phyloP scores from a whole-genome alignment of 352 stramenopile species.

The Phytopythium sindhum region DNA sequence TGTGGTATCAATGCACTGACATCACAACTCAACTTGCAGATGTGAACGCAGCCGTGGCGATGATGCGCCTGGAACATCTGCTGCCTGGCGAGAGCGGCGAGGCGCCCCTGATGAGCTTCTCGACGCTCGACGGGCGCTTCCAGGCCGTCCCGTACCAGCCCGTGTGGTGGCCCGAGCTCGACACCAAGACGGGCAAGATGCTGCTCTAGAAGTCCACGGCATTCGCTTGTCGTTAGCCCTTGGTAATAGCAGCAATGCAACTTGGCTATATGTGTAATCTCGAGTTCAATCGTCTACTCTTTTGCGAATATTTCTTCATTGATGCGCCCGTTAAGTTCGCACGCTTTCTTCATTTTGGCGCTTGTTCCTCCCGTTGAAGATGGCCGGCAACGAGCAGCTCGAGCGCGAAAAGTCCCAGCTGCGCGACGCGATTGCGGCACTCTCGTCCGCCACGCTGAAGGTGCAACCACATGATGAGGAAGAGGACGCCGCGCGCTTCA shows the following conservation, averaged over 20 bases:
- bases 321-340: background rate
- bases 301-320: no score
- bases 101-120: conserved; percentile 50
- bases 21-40: conserved; percentile 11
- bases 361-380: conserved; percentile 17
- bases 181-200: conserved; percentile 76
- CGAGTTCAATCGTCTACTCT: no score
- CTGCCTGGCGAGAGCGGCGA: conserved; percentile 39
- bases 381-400: conserved; percentile 27
- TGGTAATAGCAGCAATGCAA: background rate
- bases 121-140: conserved; percentile 62
- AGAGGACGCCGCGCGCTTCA: background rate
- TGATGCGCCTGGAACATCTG: conserved; percentile 77
- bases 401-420: conserved; percentile 35
- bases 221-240: background rate
- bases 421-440: conserved; percentile 25
- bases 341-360: background rate
- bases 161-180: conserved; percentile 70
- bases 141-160: conserved; percentile 70
- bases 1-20: background rate
- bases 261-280: background rate
- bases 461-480: conserved; percentile 8
- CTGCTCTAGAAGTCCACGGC: conserved; percentile 23
- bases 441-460: conserved; percentile 33
- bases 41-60: conserved; percentile 55